phyloP scores from a whole-genome alignment of 129 eudicot species.

The Arctium lappa region DNA sequence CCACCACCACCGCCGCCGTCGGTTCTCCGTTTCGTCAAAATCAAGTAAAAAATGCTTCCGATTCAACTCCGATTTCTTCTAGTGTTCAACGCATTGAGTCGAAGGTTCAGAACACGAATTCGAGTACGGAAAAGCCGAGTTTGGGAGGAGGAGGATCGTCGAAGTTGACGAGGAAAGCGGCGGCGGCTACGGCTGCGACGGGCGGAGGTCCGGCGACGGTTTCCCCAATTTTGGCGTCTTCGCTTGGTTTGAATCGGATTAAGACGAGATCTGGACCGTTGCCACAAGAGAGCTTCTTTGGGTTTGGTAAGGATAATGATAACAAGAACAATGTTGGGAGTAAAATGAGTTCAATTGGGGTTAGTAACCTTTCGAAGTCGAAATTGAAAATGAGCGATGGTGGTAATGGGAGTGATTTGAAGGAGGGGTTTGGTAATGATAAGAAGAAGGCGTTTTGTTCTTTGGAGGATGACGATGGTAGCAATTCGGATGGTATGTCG shows the following conservation, averaged over 20 bases:
- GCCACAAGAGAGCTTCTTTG: slow-evolving; percentile 97
- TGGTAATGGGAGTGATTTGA: slow-evolving; percentile 13
- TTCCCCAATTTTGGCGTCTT: slow-evolving; percentile 85
- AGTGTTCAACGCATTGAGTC: slow-evolving; percentile 4
- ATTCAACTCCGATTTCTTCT: background rate
- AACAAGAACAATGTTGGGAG: slow-evolving; percentile 5
- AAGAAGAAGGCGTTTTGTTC: slow-evolving; percentile 16
- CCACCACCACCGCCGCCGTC: slow-evolving; percentile 14
- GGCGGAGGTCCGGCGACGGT: slow-evolving; percentile 41
- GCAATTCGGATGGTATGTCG: slow-evolving; percentile 47
- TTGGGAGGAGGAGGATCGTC: slow-evolving; percentile 17
- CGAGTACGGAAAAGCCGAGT: slow-evolving; percentile 8
- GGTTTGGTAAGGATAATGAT: slow-evolving; percentile 40
- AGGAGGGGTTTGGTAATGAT: slow-evolving; percentile 31
- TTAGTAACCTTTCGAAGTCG: slow-evolving; percentile 68
- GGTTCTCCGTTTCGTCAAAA: slow-evolving; percentile 24
- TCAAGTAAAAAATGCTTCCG: slow-evolving; percentile 39
- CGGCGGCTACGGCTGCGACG: background rate
- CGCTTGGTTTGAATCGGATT: slow-evolving; percentile 85
- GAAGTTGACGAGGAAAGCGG: slow-evolving; percentile 36
- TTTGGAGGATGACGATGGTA: slow-evolving; percentile 43
- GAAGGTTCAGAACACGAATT: background rate
- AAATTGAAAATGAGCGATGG: slow-evolving; percentile 11
- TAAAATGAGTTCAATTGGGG: slow-evolving; percentile 57
- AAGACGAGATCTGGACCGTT: slow-evolving; percentile 98